These are phyloP conservation scores for Paecilomyces sp. DNA, from an alignment of 2,329 filamentous ascomycete species.

Conservation along the genomic window DNA sequence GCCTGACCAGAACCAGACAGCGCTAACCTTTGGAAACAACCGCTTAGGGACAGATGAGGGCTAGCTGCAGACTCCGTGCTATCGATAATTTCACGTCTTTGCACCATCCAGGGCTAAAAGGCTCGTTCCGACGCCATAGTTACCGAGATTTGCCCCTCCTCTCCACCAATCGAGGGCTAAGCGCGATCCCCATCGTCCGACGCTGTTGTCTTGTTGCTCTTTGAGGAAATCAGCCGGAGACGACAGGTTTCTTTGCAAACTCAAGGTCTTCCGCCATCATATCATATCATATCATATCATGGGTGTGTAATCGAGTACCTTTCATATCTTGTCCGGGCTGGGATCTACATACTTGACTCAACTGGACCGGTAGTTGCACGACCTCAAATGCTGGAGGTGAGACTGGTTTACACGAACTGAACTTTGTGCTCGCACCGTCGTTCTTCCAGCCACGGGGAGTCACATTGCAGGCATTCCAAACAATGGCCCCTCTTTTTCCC, in stretches of 20 bases:
- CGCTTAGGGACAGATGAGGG: background rate
- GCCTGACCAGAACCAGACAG: background rate
- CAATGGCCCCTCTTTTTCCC: background rate
- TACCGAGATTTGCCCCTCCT: background rate
- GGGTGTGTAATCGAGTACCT: background rate
- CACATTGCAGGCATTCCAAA: background rate
- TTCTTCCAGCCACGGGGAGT: background rate
- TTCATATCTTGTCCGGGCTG: background rate
- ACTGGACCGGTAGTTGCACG: background rate
- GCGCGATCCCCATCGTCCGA: background rate
- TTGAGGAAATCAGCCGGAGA: background rate
- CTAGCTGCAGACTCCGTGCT: background rate
- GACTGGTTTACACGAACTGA: background rate
- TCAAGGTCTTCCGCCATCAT: background rate
- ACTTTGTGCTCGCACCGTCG: background rate
- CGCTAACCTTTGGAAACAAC: background rate
- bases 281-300: too few species aligned
- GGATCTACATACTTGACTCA: background rate
- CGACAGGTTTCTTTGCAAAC: background rate
- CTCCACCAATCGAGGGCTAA: background rate
- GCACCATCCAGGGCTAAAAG: background rate
- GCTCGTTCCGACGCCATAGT: background rate
- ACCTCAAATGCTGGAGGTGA: background rate
- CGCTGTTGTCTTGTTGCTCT: background rate
- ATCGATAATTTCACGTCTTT: background rate